Evolutionary conservation across 495 filamentous ascomycete species (phyloP).

Genomic region (Penicillium bialowiezense): DNA sequence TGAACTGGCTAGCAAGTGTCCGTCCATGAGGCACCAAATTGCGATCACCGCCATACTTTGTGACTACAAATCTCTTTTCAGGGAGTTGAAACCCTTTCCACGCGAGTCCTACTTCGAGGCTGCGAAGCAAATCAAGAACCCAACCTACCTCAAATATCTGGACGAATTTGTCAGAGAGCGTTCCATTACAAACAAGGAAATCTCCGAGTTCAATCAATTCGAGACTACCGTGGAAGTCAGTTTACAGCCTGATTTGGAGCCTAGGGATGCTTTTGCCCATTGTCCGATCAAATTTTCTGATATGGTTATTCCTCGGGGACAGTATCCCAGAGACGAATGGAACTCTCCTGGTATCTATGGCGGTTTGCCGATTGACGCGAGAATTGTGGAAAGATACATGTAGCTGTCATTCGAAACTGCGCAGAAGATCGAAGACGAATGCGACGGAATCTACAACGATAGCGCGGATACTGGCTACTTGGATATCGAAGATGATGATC

Average conservation of each 20-base stretch:
- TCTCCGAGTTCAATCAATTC: slow-evolving; percentile 9
- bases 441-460: neutral
- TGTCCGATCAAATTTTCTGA: slow-evolving; percentile 7
- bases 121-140: slow-evolving; percentile 14
- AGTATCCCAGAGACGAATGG: slow-evolving; percentile 9
- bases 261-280: slow-evolving; percentile 8
- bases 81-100: slow-evolving; percentile 12
- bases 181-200: slow-evolving; percentile 5
- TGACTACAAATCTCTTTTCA: slow-evolving; percentile 12
- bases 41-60: slow-evolving; percentile 15
- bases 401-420: slow-evolving; percentile 17
- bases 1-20: slow-evolving; percentile 15
- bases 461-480: slow-evolving; percentile 12
- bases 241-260: slow-evolving; percentile 19
- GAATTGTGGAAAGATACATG: slow-evolving; percentile 18
- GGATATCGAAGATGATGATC: slow-evolving; percentile 8
- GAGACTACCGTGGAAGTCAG: slow-evolving; percentile 6
- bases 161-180: slow-evolving; percentile 12
- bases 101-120: slow-evolving; percentile 12
- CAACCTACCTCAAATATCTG: slow-evolving; percentile 17
- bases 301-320: slow-evolving; percentile 6
- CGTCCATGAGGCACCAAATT: slow-evolving; percentile 16
- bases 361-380: slow-evolving; percentile 4
- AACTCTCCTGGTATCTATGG: slow-evolving; percentile 10
- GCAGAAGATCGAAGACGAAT: slow-evolving; percentile 16